Evolutionary conservation across 371 early-diverging fungal species (phyloP).

Genomic region (Vittaforma corneae): DNA sequence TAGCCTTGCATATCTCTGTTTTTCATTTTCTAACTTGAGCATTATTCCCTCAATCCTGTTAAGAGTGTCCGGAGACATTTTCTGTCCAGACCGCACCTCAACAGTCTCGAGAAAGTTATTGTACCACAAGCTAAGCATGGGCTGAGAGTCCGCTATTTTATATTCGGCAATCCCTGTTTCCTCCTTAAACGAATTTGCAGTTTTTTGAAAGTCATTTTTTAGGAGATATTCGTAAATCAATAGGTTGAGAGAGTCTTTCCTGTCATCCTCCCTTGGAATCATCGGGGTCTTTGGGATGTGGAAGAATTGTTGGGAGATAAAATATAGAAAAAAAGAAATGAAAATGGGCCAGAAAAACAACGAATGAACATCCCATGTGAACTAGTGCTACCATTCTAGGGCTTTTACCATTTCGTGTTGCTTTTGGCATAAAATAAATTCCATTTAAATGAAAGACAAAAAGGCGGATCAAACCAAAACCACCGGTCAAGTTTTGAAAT

Average conservation of each 20-base stretch:
- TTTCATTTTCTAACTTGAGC: slow-evolving; percentile 53
- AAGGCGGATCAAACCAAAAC: too few species aligned
- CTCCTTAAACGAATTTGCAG: slow-evolving; percentile 48
- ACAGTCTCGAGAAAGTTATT: slow-evolving; percentile 53
- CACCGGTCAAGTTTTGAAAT: too few species aligned
- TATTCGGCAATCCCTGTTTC: slow-evolving; percentile 48
- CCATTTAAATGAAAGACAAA: too few species aligned
- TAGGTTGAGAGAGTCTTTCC: slow-evolving; percentile 28
- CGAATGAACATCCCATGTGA: too few species aligned
- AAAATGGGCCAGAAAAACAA: too few species aligned
- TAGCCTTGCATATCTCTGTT: slow-evolving; percentile 37
- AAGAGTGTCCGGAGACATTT: slow-evolving; percentile 14
- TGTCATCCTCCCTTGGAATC: not conserved
- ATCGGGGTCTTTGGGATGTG: too few species aligned
- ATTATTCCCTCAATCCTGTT: slow-evolving; percentile 51
- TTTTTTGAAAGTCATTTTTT: slow-evolving; percentile 46
- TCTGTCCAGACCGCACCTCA: slow-evolving; percentile 49
- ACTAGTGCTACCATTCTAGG: too few species aligned
- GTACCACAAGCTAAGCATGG: slow-evolving; percentile 56
- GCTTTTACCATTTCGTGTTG: too few species aligned
- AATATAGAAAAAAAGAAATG: too few species aligned
- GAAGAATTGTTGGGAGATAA: too few species aligned
- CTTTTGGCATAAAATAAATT: too few species aligned
- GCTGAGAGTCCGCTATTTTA: slow-evolving; percentile 29
- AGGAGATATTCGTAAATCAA: slow-evolving; percentile 56